Evolutionary conservation across 2,329 filamentous ascomycete species (phyloP), one percentile per base, ranked within the genome.

Genomic region (Pseudogymnoascus sp.): DNA sequence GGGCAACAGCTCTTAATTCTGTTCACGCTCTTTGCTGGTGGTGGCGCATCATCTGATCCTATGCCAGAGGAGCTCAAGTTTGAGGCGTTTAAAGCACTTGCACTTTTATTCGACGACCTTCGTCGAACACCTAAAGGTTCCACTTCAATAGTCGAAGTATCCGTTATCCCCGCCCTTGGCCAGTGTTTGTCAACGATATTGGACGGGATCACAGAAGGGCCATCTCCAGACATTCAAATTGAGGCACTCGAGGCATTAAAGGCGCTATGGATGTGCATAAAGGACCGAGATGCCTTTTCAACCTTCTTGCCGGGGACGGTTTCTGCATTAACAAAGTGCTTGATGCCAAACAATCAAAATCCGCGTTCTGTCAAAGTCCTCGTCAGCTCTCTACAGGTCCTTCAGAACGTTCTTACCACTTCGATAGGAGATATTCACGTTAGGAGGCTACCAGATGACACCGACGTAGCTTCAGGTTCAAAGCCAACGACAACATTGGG

Each of bases 281-380:
- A 83, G 62, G 89, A 95, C 70, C 83, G 83, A 57, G 83, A 89
- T n/a, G 85, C 90, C 2, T 79, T 96, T 64, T 90, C 92, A 8
- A 93, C 85, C 66, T 95, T 99, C 71, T 80, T 98, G 45, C 95
- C 96, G 0, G 92, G 93, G 8, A 91, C 91, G 0, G 85, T 96
- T 0, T 98, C 95, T 2, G 85, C 87, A 1, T 78, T 99, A 23
- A 87, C 89, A 1, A 93, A 89, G 71, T 72, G 69, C 65, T 79
- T 92, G 0, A 77, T 96, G 61, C 88, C 89, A 4, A 85, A 86
- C 0, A 89, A 87, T 0, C 84, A 83, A 43, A 81, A 83, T 68
- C 80, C 84, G 60, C 79, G 84, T 36, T 80, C 82, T 60, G 86
- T 82, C 68, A 84, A 81, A 43, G 83, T 96, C 0, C 78, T 98